Base-by-base conservation (phyloP, 2,329 filamentous ascomycete species). In the Fusarium sublunatum region DNA sequence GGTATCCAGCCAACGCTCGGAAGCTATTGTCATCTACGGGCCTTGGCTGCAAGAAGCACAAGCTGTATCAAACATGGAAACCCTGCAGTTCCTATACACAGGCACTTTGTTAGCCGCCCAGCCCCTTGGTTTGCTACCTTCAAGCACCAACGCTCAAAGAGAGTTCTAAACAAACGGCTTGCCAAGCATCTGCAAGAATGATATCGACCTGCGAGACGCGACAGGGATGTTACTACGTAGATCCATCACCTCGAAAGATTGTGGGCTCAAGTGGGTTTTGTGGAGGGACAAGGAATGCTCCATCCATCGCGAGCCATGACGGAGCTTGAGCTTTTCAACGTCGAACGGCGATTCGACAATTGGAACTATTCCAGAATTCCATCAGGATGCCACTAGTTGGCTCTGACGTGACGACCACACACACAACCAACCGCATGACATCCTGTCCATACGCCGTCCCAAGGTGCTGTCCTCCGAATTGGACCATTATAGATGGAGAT, bases 301-400 rank as follows among this genome's bases (percentile, higher is more conserved):
- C 48, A 53, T 54, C 53, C 53, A 53, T 55, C 31, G 41, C 43
- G 35, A 57, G 40, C 58, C 57, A 68, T 63, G 65, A 70, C 54
- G 65, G 53, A 66, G 58, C 58, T 60, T 28, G 50, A 63, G 45
- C 57, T 65, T 40, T 52, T 45, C 57, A 66, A 61, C 44, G 45
- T 45, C 44, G 50, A 46, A 65, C 54, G 34, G 51, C 53, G 57
- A 71, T 70, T 71, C 67, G 69, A 69, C 69, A 71, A 71, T 71
- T 71, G 65, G 69, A 71, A 71, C 55, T 65, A 55, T 71, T 71
- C 69, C 69, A 71, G 69, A 71, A 71, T 64, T 64, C 59, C 59
- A 64, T 50, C 50, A 51, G 52, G 48, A 36, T 61, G 57, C 64
- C 64, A 46, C 68, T 71, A 68, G 55, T 45, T 56, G 31, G 28